Conservation (phyloP, 345 rosid genomes). For the Angophora floribunda region DNA sequence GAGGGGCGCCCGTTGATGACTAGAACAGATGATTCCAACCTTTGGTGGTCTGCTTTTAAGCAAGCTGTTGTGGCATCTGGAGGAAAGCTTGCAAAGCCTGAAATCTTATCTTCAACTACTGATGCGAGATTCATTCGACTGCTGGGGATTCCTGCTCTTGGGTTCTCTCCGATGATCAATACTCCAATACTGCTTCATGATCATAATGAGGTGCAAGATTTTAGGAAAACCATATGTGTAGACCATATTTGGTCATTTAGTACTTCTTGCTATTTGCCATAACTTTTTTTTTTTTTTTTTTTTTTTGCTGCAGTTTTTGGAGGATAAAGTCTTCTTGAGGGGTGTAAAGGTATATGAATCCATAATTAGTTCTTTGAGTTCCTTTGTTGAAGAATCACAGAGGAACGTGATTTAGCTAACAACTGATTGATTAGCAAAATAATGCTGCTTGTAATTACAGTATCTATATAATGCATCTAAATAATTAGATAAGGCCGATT, state of each 20-base stretch:
- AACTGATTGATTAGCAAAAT: background rate
- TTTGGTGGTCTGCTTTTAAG: constrained; percentile 84
- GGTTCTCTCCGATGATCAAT: constrained; percentile 84
- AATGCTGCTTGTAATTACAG: background rate
- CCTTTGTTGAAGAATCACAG: constrained; percentile 33
- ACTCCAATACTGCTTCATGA: constrained; percentile 84
- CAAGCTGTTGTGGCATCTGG: constrained; percentile 63
- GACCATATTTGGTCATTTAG: background rate
- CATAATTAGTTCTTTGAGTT: constrained; percentile 53
- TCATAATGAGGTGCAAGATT: constrained; percentile 64
- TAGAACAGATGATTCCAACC: constrained; percentile 60
- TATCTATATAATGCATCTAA: background rate
- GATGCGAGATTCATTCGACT: constrained; percentile 62
- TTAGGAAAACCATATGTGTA: background rate
- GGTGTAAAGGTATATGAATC: constrained; percentile 82
- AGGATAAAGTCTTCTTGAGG: constrained; percentile 56
- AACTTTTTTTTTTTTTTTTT: background rate
- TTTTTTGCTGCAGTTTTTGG: constrained; percentile 43
- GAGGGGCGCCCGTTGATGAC: constrained; percentile 62
- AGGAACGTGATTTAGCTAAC: background rate
- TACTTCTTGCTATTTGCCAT: background rate
- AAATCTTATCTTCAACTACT: constrained; percentile 82
- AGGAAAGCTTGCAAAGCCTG: constrained; percentile 74
- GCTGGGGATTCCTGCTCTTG: constrained; percentile 67
- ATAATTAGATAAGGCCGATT: background rate